phyloP scores from a whole-genome alignment of 2,329 filamentous ascomycete genomes.

The Alternaria arbusti region DNA sequence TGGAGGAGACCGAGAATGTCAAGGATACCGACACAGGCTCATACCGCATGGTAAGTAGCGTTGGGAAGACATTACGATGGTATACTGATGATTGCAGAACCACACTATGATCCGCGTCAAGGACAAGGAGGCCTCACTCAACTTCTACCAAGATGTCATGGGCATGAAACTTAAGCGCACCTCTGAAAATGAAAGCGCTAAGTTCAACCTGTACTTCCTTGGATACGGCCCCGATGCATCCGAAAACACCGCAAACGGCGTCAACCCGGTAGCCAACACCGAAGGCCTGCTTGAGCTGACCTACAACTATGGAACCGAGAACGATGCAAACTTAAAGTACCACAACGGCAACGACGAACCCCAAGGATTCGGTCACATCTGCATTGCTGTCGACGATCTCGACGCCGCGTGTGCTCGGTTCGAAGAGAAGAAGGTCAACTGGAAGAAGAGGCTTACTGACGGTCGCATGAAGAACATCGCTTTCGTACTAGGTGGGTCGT shows the following conservation, averaged over 20 bases:
- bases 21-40: slow-evolving; percentile 74
- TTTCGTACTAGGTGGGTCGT: slow-evolving; percentile 71
- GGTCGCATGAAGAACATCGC: slow-evolving; percentile 92
- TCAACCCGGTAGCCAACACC: slow-evolving; percentile 67
- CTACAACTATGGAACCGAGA: slow-evolving; percentile 84
- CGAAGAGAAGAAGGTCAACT: slow-evolving; percentile 79
- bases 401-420: slow-evolving; percentile 86
- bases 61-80: neutral
- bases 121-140: slow-evolving; percentile 55
- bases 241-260: slow-evolving; percentile 60
- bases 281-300: slow-evolving; percentile 92
- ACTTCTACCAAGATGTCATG: slow-evolving; percentile 73
- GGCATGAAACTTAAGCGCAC: slow-evolving; percentile 86
- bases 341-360: slow-evolving; percentile 92
- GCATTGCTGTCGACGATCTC: slow-evolving; percentile 85
- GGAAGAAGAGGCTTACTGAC: slow-evolving; percentile 95
- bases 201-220: slow-evolving; percentile 93
- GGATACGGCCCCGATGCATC: slow-evolving; percentile 67
- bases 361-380: slow-evolving; percentile 94
- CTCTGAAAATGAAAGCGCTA: slow-evolving; percentile 69
- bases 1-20: slow-evolving; percentile 75
- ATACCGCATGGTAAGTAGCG: slow-evolving; percentile 68
- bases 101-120: slow-evolving; percentile 97
- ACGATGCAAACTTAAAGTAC: slow-evolving; percentile 82
- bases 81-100: slow-evolving; percentile 60